Percentiles rank a stretch among this genome's conserved stretches.
These are phyloP conservation scores for Stylonectria norvegica DNA, from an alignment of 2,329 filamentous ascomycete genomes.

Conservation along the genomic window DNA sequence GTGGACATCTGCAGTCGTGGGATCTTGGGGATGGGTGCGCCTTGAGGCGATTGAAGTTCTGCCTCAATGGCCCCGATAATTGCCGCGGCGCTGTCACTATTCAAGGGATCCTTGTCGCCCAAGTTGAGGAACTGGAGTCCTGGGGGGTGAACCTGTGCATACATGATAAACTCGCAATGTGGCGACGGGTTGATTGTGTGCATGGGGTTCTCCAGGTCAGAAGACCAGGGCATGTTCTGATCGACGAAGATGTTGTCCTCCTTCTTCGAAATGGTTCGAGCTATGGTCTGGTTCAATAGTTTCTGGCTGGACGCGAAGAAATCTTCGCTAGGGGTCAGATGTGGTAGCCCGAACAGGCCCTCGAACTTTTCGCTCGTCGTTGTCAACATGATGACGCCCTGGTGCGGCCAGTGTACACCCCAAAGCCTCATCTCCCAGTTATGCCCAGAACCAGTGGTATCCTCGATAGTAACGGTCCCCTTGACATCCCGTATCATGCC, in stretches of 20 bases:
- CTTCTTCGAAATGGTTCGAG: slow-evolving; percentile 63
- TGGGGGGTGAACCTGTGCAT: slow-evolving; percentile 70
- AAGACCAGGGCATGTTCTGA: slow-evolving; percentile 71
- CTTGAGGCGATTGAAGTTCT: slow-evolving; percentile 60
- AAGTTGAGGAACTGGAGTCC: slow-evolving; percentile 36
- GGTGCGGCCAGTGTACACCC: slow-evolving; percentile 81
- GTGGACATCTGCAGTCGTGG: slow-evolving; percentile 60
- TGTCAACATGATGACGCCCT: slow-evolving; percentile 75
- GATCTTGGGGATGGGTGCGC: slow-evolving; percentile 52
- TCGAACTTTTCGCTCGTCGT: slow-evolving; percentile 92
- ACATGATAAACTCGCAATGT: slow-evolving; percentile 86
- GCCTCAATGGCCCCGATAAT: slow-evolving; percentile 56
- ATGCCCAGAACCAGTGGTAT: slow-evolving; percentile 61
- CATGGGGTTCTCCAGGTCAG: slow-evolving; percentile 59
- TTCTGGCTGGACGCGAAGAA: slow-evolving; percentile 57
- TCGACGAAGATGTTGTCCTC: slow-evolving; percentile 53
- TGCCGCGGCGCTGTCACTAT: slow-evolving; percentile 26
- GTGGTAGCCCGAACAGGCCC: slow-evolving; percentile 86
- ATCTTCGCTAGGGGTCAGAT: slow-evolving; percentile 62
- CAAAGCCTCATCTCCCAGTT: slow-evolving; percentile 77
- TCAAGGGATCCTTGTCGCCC: slow-evolving; percentile 31
- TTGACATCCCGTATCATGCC: slow-evolving; percentile 65
- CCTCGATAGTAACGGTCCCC: slow-evolving; percentile 69
- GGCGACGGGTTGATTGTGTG: slow-evolving; percentile 59
- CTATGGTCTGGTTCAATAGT: slow-evolving; percentile 71